Evolutionary conservation across 2,329 filamentous ascomycete genomes (phyloP), one percentile per base, ranked within the genome.

Genomic region (Apiospora hydei): DNA sequence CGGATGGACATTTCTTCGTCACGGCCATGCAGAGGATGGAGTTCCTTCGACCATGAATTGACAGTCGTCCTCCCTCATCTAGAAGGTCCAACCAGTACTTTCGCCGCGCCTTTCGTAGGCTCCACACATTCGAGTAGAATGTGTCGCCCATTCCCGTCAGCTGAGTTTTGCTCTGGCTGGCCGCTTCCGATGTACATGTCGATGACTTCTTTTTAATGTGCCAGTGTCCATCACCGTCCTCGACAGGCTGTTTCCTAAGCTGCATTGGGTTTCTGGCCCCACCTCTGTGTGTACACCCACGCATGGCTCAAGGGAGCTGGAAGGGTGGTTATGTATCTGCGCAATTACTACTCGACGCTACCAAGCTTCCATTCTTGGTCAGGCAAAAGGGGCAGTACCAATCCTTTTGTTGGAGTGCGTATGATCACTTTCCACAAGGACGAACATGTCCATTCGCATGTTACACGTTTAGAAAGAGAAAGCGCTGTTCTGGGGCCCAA

Each of bases 381-480:
- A 46, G 1, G 44, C 13, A 18, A 30, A 30, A 16, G 14, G 51
- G 26, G 30, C 26, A 4, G 13, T 3, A 18, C 4, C 26, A 4
- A 30, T 57, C 14, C 14, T 26, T 18, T 18, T 26, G 14, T 26
- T 8, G 7, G 14, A 34, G 51, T 57, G 30, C 14, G 51, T 57
- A 1, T 34, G 24, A 13, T 30, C 18, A 13, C 26, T 18, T 57
- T 5, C 18, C 14, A 14, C 5, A 57, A 4, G 14, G 4, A 30
- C 14, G 18, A 34, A 2, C 1, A 13, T 18, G 4, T 8, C 16
- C 26, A 57, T 24, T 8, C 26, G 6, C 51, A 34, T 26, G 26
- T 5, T 34, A 8, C 34, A 38, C 34, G 34, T 38, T 82, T 81
- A 81, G 43, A 67, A 44, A 13, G 61, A 67, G 61, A 67, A 67